These are phyloP conservation scores for Sclerotinia nivalis DNA, from an alignment of 2,329 filamentous ascomycete species.

Conservation along the genomic window DNA sequence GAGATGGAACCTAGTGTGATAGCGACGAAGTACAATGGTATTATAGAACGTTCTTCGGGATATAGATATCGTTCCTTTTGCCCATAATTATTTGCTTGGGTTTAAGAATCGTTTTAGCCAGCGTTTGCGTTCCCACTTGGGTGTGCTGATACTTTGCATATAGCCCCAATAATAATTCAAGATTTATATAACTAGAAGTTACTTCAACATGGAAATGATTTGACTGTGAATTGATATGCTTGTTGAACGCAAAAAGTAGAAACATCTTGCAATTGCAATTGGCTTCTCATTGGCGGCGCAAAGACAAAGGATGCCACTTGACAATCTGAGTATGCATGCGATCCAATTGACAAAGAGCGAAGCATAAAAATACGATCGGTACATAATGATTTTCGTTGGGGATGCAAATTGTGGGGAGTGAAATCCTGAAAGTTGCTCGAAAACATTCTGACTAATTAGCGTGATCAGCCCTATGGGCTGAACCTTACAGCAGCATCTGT, in stretches of 20 bases:
- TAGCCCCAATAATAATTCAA: neutral
- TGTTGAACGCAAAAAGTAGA: neutral
- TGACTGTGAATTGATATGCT: neutral
- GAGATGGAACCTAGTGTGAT: neutral
- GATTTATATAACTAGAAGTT: neutral
- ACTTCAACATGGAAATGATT: neutral
- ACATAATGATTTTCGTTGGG: neutral
- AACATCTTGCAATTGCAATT: neutral
- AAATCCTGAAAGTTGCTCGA: neutral
- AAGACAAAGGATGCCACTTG: no score
- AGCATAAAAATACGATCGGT: neutral
- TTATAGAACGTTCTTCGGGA: neutral
- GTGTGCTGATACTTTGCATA: neutral
- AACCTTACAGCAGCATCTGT: neutral
- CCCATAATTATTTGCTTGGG: neutral
- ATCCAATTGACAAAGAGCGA: neutral
- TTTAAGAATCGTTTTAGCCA: neutral
- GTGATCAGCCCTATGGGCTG: neutral
- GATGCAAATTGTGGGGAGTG: neutral
- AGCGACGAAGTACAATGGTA: neutral
- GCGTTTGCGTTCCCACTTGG: slow-evolving; percentile 4
- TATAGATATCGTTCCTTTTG: neutral
- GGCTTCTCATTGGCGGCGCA: neutral
- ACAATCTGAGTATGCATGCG: no score
- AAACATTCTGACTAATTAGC: neutral